Percentiles rank a stretch among this genome's conserved stretches.
These are phyloP conservation scores for Prunus davidiana DNA, from an alignment of 306 rosid genomes.

Conservation along the genomic window DNA sequence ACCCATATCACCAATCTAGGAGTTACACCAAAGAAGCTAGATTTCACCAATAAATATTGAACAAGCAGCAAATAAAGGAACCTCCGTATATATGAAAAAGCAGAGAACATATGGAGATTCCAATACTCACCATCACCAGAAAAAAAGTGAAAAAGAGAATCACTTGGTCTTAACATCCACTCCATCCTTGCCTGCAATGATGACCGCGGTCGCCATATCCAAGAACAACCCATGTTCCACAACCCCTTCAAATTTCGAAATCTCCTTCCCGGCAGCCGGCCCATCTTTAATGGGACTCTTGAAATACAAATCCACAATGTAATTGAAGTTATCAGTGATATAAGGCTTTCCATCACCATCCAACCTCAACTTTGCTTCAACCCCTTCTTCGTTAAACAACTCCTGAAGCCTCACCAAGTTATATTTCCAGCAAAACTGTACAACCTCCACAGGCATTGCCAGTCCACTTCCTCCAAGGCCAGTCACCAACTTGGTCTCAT, in stretches of 20 bases:
- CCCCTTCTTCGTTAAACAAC: conserved; percentile 65
- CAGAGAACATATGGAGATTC: neutral
- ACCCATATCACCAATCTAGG: neutral
- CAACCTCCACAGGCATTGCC: conserved; percentile 92
- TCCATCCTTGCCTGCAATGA: conserved; percentile 59
- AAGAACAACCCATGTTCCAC: conserved; percentile 85
- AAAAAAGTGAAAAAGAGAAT: neutral
- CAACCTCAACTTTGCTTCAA: conserved; percentile 62
- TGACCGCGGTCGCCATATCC: conserved; percentile 73
- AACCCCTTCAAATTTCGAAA: conserved; percentile 66
- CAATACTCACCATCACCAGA: neutral
- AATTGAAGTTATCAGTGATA: conserved; percentile 71
- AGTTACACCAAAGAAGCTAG: neutral
- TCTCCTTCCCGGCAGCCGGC: conserved; percentile 61
- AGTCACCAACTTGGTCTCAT: conserved; percentile 61
- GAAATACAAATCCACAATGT: conserved; percentile 78
- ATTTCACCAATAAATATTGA: neutral
- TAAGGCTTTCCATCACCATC: conserved; percentile 57
- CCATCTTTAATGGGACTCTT: conserved; percentile 63
- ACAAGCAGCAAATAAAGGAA: conserved; percentile 10
- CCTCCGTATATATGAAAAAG: neutral
- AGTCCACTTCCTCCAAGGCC: conserved; percentile 76
- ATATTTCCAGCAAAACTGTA: conserved; percentile 86
- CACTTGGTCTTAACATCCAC: conserved; percentile 61
- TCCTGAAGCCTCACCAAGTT: conserved; percentile 56